Evolutionary conservation across 2,329 filamentous ascomycete genomes (phyloP), one percentile per base, ranked within the genome.

Genomic region (Pleoardoris graminearum): DNA sequence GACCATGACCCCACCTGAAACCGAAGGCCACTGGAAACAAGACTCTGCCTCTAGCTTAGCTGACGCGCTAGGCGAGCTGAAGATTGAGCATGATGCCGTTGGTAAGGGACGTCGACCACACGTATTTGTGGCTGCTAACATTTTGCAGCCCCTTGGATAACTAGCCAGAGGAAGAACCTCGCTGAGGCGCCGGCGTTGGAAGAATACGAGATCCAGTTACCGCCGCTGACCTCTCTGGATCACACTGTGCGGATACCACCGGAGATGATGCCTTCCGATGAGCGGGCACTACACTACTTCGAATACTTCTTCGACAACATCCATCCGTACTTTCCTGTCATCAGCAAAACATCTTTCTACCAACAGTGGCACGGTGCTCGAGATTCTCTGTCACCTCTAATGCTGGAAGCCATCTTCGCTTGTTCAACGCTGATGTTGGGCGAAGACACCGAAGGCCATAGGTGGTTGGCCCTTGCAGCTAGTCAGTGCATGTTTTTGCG

Each of bases 351-450:
- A 2, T 80, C 87, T 33, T 89, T 97, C 64, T 96, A 94, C 66
- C 86, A 91, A 37, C 91, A 97, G 75, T 97, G 93, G 93, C 85
- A 89, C 51, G 86, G 84, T 14, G 87, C 91, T 55, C 84, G 90
- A 53, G 83, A 88, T n/a, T 84, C 88, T 0, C 91, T 97, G 25
- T 97, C 94, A 0, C 92, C 93, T 0, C 78, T 97, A 27, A 82
- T 97, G 51, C 78, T 97, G 1, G 93, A 97, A 72, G 90, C 90
- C 6, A 85, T 97, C 16, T 96, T 97, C 72, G 91, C 93, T 11
- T 94, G 95, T 68, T 88, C 91, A 3, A 90, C 90, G 7, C 83
- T 91, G 32, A 81, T 96, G 56, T 86, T 91, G 1, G 91, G 94
- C 59, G 90, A 95, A 60, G 87, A 90, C 4, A 83, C 88, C 0